Conservation (phyloP, 495 filamentous ascomycete species). For the Clavariopsis aquatica region DNA sequence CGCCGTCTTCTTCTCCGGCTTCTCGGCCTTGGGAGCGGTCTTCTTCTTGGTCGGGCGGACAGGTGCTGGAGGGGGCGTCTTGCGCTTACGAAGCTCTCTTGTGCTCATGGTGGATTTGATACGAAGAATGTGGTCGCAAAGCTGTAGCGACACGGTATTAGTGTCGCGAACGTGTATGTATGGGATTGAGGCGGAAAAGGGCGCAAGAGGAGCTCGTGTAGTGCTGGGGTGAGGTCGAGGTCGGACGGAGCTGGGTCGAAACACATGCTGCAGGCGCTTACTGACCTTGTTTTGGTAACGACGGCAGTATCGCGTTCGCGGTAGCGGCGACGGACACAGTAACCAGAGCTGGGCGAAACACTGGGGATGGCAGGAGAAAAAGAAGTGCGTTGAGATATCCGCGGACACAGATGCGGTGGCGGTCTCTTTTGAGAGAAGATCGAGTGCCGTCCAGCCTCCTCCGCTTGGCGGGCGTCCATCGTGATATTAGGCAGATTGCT, state of each 20-base stretch:
- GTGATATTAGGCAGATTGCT: conserved; percentile 33
- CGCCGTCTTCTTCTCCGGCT: conserved; percentile 24
- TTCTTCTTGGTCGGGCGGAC: conserved; percentile 42
- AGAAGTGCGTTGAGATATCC: not conserved
- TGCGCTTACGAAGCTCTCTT: conserved; percentile 49
- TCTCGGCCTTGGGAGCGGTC: conserved; percentile 34
- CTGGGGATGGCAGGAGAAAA: conserved; percentile 1
- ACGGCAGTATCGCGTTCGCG: not conserved
- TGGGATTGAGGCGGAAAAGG: conserved; percentile 8
- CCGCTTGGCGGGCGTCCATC: conserved; percentile 29
- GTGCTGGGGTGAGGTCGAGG: conserved; percentile 18
- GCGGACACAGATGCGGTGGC: not conserved
- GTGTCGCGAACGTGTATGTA: conserved; percentile 19
- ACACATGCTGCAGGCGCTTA: conserved; percentile 28
- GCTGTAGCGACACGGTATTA: conserved; percentile 13
- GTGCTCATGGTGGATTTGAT: conserved; percentile 39
- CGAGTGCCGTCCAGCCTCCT: conserved; percentile 27
- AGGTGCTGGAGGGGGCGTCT: conserved; percentile 44
- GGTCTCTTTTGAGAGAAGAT: conserved; percentile 3
- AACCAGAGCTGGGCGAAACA: not conserved
- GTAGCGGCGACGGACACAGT: conserved; percentile 13
- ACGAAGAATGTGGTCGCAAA: conserved; percentile 17
- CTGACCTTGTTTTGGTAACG: conserved; percentile 31
- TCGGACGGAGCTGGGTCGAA: conserved; percentile 28
- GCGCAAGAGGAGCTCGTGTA: conserved; percentile 2